phyloP scores from a whole-genome alignment of 2,329 filamentous ascomycete genomes.

The Cadophora gregata region DNA sequence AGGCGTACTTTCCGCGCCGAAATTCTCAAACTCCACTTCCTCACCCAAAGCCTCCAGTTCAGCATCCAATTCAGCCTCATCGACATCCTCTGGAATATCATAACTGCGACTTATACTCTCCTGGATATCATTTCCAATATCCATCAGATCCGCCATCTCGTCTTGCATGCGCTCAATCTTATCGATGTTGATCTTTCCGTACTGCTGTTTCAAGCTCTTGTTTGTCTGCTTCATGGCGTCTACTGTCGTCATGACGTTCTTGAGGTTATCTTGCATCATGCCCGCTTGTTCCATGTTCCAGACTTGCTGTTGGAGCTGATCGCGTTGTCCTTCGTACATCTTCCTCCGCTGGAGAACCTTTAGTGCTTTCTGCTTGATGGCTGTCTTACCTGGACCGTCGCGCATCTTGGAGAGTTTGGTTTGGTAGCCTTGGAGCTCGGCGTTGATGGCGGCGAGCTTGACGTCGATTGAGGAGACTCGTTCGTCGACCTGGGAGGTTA shows the following conservation, averaged over 20 bases:
- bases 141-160: constrained; percentile 98
- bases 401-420: constrained; percentile 89
- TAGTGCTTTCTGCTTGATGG: constrained; percentile 91
- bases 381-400: constrained; percentile 90
- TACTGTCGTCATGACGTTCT: constrained; percentile 98
- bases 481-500: constrained; percentile 67
- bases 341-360: constrained; percentile 93
- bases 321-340: constrained; percentile 91
- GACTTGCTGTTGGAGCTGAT: constrained; percentile 90
- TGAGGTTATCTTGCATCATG: constrained; percentile 98
- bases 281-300: constrained; percentile 99
- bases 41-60: constrained; percentile 94
- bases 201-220: constrained; percentile 90
- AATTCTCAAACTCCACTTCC: constrained; percentile 86
- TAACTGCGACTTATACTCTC: constrained; percentile 91
- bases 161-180: constrained; percentile 98
- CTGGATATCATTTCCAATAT: constrained; percentile 97
- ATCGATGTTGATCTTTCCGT: constrained; percentile 96
- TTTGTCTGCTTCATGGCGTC: constrained; percentile 98
- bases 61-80: constrained; percentile 94
- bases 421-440: constrained; percentile 88
- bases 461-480: constrained; percentile 89
- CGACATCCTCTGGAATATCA: constrained; percentile 94
- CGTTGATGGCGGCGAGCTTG: constrained; percentile 90
- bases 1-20: constrained; percentile 64